phyloP scores from a whole-genome alignment of 495 filamentous ascomycete species.

The Lophiotrema nucula region DNA sequence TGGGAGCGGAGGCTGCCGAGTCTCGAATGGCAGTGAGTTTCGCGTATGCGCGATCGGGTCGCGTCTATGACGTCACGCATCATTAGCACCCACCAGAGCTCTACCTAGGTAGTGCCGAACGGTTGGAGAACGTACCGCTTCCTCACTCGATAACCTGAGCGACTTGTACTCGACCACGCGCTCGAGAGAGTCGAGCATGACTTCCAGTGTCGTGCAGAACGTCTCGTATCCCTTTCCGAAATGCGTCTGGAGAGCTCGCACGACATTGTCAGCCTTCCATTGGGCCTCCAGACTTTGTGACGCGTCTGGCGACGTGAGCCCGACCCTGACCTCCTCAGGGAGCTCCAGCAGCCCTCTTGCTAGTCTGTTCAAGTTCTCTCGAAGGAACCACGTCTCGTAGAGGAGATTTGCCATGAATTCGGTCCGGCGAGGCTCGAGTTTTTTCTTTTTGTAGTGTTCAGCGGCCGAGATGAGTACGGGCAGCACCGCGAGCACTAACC shows the following conservation, averaged over 20 bases:
- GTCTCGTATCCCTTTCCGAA: background rate
- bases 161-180: background rate
- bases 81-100: background rate
- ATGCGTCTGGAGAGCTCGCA: background rate
- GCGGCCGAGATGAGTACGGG: slow-evolving; percentile 8
- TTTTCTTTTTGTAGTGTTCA: background rate
- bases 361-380: background rate
- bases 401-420: slow-evolving; percentile 2
- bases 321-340: background rate
- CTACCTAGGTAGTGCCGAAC: background rate
- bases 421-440: background rate
- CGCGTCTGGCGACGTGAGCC: background rate
- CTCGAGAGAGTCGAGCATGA: background rate
- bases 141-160: background rate
- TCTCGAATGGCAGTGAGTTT: background rate
- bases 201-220: background rate
- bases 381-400: background rate
- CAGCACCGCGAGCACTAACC: slow-evolving; percentile 3
- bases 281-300: background rate
- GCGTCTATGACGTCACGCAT: background rate
- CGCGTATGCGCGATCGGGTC: background rate
- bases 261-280: background rate
- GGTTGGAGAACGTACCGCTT: background rate
- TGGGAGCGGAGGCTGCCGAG: background rate
- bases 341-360: background rate